phyloP scores from a whole-genome alignment of 2,329 filamentous ascomycete genomes.

The Fusarium graminum region DNA sequence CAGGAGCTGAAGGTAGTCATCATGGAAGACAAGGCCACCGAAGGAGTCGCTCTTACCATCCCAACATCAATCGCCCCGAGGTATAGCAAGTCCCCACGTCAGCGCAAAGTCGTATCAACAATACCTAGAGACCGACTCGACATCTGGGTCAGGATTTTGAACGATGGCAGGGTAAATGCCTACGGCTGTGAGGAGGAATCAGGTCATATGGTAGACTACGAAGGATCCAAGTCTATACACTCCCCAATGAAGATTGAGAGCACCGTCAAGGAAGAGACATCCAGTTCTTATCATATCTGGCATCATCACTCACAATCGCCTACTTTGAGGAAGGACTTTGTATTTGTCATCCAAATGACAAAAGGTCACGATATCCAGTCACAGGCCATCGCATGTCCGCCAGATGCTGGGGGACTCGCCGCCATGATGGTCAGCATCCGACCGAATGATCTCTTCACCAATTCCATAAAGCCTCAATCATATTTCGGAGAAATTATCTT shows the following conservation, averaged over 20 bases:
- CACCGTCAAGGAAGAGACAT: too few relatives aligned
- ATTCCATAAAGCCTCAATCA: background rate
- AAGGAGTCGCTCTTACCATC: background rate
- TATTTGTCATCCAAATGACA: background rate
- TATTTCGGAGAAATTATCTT: background rate
- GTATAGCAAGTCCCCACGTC: accelerated
- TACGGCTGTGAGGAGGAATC: background rate
- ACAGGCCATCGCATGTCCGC: accelerated
- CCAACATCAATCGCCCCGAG: background rate
- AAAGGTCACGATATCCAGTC: background rate
- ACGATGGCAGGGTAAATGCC: accelerated
- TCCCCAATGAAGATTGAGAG: too few relatives aligned
- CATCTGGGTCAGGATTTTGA: accelerated
- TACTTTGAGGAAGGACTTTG: background rate
- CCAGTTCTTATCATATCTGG: too few relatives aligned
- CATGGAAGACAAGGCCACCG: background rate
- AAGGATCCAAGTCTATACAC: accelerated
- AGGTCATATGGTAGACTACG: accelerated
- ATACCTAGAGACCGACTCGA: background rate
- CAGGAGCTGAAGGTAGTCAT: background rate
- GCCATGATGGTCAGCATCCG: background rate
- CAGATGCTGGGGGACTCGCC: accelerated
- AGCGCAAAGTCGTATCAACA: accelerated
- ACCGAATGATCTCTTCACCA: background rate
- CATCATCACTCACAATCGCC: background rate